These are phyloP conservation scores for Nothomitra cinnamomea DNA, from an alignment of 2,329 filamentous ascomycete species.

Conservation along the genomic window DNA sequence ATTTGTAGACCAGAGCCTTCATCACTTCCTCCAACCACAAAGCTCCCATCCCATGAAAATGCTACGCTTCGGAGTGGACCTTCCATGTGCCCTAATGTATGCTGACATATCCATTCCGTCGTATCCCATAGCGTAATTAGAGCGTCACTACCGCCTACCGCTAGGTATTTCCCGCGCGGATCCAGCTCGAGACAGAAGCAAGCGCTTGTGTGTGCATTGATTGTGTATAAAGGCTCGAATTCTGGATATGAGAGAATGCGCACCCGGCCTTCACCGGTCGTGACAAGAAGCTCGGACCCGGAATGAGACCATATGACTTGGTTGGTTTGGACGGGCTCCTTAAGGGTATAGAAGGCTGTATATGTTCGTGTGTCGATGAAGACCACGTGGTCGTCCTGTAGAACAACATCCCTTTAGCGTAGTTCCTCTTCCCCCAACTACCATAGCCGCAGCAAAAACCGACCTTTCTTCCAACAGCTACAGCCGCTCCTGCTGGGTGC, in stretches of 20 bases:
- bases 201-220: slow-evolving; percentile 57
- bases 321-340: slow-evolving; percentile 49
- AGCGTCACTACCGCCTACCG: slow-evolving; percentile 59
- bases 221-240: slow-evolving; percentile 42
- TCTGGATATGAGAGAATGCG: slow-evolving; percentile 53
- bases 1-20: slow-evolving; percentile 33
- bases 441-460: slow-evolving; percentile 12
- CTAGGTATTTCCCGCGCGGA: slow-evolving; percentile 53
- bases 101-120: slow-evolving; percentile 56
- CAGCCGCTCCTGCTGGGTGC: slow-evolving; percentile 51
- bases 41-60: slow-evolving; percentile 65
- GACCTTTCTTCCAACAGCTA: slow-evolving; percentile 60
- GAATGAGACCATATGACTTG: slow-evolving; percentile 60
- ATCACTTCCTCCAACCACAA: slow-evolving; percentile 56
- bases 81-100: slow-evolving; percentile 50
- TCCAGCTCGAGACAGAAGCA: slow-evolving; percentile 53
- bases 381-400: slow-evolving; percentile 20
- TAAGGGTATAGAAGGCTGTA: slow-evolving; percentile 18
- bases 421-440: slow-evolving; percentile 2
- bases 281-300: slow-evolving; percentile 51
- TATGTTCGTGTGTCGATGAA: slow-evolving; percentile 14
- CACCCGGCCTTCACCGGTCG: slow-evolving; percentile 52
- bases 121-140: slow-evolving; percentile 67
- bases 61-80: slow-evolving; percentile 55
- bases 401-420: slow-evolving; percentile 43